phyloP scores from a whole-genome alignment of 2,329 filamentous ascomycete species.

The Hymenoscyphus albidus region DNA sequence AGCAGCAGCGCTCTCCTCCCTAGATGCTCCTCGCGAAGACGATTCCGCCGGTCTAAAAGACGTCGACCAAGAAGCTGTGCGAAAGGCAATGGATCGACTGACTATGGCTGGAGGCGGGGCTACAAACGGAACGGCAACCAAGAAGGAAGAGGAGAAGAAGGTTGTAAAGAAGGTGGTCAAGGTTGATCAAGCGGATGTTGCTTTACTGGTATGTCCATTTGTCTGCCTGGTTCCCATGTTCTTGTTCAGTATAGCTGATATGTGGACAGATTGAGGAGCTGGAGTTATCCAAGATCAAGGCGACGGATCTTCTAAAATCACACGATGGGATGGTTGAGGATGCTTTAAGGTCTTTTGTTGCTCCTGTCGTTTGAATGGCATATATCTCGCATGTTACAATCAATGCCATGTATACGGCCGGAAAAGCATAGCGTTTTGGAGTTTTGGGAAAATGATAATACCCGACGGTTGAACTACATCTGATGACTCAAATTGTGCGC shows the following conservation, averaged over 20 bases:
- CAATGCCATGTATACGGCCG: conserved; percentile 8
- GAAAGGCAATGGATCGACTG: conserved; percentile 67
- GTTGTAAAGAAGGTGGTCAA: conserved; percentile 60
- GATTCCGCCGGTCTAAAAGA: conserved; percentile 45
- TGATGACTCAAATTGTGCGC: not conserved
- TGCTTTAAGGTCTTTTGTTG: conserved; percentile 61
- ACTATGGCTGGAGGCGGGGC: conserved; percentile 34
- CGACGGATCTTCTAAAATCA: conserved; percentile 68
- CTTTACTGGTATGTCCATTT: conserved; percentile 56
- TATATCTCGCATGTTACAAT: not conserved
- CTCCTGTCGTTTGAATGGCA: conserved; percentile 23
- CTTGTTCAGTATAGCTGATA: conserved; percentile 9
- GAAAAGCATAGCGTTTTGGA: conserved; percentile 24
- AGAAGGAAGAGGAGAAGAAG: conserved; percentile 47
- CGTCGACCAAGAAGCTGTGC: conserved; percentile 65
- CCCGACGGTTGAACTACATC: not conserved
- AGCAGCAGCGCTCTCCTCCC: conserved; percentile 66
- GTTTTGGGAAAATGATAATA: conserved; percentile 14
- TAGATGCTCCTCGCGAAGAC: conserved; percentile 52
- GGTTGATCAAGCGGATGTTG: conserved; percentile 68
- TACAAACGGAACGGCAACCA: conserved; percentile 33
- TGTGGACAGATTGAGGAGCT: conserved; percentile 62
- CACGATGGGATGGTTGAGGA: conserved; percentile 67
- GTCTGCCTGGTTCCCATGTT: not conserved
- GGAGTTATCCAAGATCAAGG: conserved; percentile 66